Evolutionary conservation across 1,284 basidiomycete genomes (phyloP).

Genomic region (Cutaneotrichosporon sp.): DNA sequence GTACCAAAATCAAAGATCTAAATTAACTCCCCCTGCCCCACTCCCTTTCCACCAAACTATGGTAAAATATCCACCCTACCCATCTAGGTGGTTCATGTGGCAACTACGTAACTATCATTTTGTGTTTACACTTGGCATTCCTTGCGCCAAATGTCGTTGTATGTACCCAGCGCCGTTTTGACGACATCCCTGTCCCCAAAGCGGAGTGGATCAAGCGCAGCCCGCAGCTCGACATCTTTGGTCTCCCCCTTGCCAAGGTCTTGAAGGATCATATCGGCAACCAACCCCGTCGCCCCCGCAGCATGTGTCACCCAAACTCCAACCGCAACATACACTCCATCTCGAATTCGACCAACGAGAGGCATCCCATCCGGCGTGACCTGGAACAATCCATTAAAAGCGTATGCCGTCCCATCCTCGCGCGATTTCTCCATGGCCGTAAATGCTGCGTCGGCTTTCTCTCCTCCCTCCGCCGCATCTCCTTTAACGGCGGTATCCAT

Average conservation of each 20-base stretch:
- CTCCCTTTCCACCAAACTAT: no score
- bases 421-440: not conserved
- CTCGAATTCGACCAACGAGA: slow-evolving; percentile 22
- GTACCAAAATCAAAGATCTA: no score
- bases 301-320: slow-evolving; percentile 39
- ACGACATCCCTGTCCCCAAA: slow-evolving; percentile 30
- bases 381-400: slow-evolving; percentile 36
- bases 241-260: slow-evolving; percentile 11
- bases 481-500: not conserved
- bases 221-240: slow-evolving; percentile 14
- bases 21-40: no score
- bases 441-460: not conserved
- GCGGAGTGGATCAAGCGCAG: slow-evolving; percentile 31
- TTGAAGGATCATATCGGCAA: slow-evolving; percentile 25
- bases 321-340: slow-evolving; percentile 28
- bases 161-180: slow-evolving; percentile 25
- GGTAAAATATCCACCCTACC: no score
- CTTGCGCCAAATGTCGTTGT: slow-evolving; percentile 28
- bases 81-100: no score
- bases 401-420: slow-evolving; percentile 2
- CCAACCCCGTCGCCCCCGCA: slow-evolving; percentile 25
- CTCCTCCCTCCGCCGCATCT: not conserved
- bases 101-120: no score
- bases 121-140: no score
- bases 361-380: slow-evolving; percentile 37